Base-by-base conservation (phyloP, 352 stramenopile genomes). In the Pythium vanterpoolii region DNA sequence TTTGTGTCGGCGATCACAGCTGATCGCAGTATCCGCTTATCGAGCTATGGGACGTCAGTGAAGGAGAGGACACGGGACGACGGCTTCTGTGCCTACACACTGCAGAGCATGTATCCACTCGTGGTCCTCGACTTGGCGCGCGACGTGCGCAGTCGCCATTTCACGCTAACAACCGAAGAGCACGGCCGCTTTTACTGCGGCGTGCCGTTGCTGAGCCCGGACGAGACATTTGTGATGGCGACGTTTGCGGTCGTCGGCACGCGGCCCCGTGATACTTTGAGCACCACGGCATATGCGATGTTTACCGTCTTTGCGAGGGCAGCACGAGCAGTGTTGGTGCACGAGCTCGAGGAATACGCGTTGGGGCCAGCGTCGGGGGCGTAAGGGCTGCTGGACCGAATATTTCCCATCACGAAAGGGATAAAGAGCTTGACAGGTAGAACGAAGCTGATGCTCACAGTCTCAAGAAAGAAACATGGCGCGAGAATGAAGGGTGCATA, bases 211-310 rank as follows among this genome's bases (percentile, higher is more conserved):
- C 30, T 57, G 4, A 51, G 57, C 10, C 47, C 57, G 0, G 57
- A 64, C 57, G 47, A 58, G 13, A 58, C 36, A n/a, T 64, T 58
- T 27, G 43, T 64, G 14, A 57, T 64, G 47, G 57, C 57, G 4
- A 53, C 57, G n/a, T 64, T 64, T n/a, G 36, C 38, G 5, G 30
- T 53, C 16, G 57, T 53, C 1, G 57, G 56, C 30, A 58, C 57
- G 16, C 48, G 23, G 4, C 57, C 57, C 16, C 47, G 57, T 9
- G 13, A 28, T 10, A 30, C 47, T 2, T 23, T 64, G 5, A 50
- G 27, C 19, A 43, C 57, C 5, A 31, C 38, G 1, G 39, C 39
- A 3, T 64, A 64, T 24, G 30, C 48, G 30, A 45, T 58, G 16
- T 54, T 64, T 26, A 40, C 27, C 16, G 31, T 36, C 0, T 54